Evolutionary conservation across 257 asterid genomes (phyloP), one percentile per base, ranked within the genome.

Genomic region (Buddleja alternifolia): DNA sequence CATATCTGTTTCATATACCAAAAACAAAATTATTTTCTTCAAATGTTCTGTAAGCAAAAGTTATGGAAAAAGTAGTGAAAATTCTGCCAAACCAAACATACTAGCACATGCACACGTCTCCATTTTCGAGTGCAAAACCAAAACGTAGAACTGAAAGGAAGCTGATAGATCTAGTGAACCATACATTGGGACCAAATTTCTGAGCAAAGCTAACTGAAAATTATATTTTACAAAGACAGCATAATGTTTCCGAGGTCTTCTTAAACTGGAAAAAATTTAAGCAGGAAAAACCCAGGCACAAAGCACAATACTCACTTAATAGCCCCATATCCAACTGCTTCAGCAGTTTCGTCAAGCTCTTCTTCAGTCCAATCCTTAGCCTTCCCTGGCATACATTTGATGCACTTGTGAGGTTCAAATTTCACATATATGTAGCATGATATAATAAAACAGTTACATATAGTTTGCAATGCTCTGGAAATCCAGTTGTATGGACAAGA

Each of bases 271-370:
- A 14, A 51, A 48, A 47, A 40, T 34, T 40, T 24, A 59, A 61
- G 56, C 68, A 39, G 57, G 37, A 48, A 62, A 60, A 71, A 29
- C 34, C n/a, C 41, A 17, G 52, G 63, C 37, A 54, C 10, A 17
- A 62, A 45, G 53, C 19, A 66, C 71, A 70, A 53, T 60, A 67
- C 91, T 79, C 74, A 90, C 99, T 94, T 88, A 32, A 94, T 88
- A 75, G 97, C 99, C 25, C 99, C 97, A 76, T 94, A 94, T 82
- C 99, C 99, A 58, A 94, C 82, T 20, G 97, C 99, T 79, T 94
- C 99, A 37, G 97, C 96, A 80, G 90, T 91, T 77, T 81, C 60
- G 48, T 94, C 96, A 15, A 94, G 95, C 87, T 91, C 99, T 79
- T 89, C 97, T 17, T 64, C 85, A 8, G 97, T 85, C 96, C 94